Conservation (phyloP, 805 yeast species). For the Starmerella khaoyaiensis region DNA sequence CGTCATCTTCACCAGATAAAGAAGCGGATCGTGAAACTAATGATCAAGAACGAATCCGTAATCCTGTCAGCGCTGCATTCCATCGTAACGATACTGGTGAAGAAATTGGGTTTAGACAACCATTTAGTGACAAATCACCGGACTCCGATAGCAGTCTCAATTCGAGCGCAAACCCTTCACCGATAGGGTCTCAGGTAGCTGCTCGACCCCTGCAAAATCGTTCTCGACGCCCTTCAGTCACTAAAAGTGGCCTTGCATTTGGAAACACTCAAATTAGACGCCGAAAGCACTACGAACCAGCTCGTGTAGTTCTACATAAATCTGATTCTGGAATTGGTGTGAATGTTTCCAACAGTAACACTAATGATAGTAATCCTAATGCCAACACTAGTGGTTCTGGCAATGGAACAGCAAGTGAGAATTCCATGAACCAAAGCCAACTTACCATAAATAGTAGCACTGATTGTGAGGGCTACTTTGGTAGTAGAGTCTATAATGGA, state of each 20-base stretch:
- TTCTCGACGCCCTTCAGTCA: background rate
- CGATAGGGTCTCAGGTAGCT: slow-evolving; percentile 2
- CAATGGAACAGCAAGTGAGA: too few species aligned
- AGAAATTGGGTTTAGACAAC: slow-evolving; percentile 23
- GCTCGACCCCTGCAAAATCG: background rate
- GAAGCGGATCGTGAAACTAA: slow-evolving; percentile 20
- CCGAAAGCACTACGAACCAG: slow-evolving; percentile 21
- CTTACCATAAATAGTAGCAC: too few species aligned
- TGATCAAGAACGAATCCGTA: slow-evolving; percentile 26
- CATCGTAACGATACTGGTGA: slow-evolving; percentile 20
- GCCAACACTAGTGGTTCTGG: too few species aligned
- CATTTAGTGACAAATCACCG: slow-evolving; percentile 10
- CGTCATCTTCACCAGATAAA: background rate
- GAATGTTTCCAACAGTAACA: slow-evolving; percentile 1
- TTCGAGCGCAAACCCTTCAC: slow-evolving; percentile 1
- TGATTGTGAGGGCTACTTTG: too few species aligned
- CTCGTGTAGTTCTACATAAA: slow-evolving; percentile 20
- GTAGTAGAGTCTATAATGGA: too few species aligned
- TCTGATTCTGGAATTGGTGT: slow-evolving; percentile 10
- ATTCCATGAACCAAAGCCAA: too few species aligned
- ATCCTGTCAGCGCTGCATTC: slow-evolving; percentile 27
- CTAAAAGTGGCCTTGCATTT: background rate
- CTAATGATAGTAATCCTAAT: too few species aligned
- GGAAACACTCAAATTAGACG: slow-evolving; percentile 5
- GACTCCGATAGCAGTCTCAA: background rate